phyloP scores from a whole-genome alignment of 495 filamentous ascomycete species.

The Penicillium turbatum region DNA sequence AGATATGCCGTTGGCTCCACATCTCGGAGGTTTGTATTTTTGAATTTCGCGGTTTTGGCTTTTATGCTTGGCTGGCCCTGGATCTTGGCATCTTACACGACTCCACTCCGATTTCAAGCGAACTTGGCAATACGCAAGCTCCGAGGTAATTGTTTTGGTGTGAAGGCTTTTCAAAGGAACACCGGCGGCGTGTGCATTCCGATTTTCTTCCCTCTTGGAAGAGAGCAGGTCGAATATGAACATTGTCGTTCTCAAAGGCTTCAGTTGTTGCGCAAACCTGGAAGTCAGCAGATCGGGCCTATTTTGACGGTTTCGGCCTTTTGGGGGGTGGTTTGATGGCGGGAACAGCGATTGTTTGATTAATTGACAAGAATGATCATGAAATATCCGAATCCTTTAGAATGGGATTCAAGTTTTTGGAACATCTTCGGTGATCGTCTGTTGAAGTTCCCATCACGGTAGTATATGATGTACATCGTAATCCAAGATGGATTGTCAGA shows the following conservation, averaged over 20 bases:
- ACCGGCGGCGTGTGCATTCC: too few species aligned
- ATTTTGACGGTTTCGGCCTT: too few species aligned
- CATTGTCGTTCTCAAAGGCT: too few species aligned
- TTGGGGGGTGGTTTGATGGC: neutral
- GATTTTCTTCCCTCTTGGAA: too few species aligned
- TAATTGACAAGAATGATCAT: too few species aligned
- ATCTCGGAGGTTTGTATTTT: neutral
- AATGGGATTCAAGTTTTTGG: neutral
- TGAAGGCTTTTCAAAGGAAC: too few species aligned
- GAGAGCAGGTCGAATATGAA: too few species aligned
- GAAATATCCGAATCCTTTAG: too few species aligned
- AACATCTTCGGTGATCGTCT: neutral
- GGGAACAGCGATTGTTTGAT: neutral
- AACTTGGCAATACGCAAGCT: constrained; percentile 5
- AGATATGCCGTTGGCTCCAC: constrained; percentile 8
- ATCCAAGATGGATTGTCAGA: neutral
- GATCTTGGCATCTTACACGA: neutral
- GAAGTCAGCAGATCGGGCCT: too few species aligned
- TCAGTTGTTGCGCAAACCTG: too few species aligned
- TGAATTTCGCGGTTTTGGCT: neutral
- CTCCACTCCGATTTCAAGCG: constrained; percentile 2
- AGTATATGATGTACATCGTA: neutral
- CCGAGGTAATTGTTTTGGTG: neutral
- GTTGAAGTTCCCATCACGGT: neutral
- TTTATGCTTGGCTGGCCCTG: neutral